These are phyloP conservation scores for Stylonectria norvegica DNA, from an alignment of 2,329 filamentous ascomycete genomes.

Conservation along the genomic window DNA sequence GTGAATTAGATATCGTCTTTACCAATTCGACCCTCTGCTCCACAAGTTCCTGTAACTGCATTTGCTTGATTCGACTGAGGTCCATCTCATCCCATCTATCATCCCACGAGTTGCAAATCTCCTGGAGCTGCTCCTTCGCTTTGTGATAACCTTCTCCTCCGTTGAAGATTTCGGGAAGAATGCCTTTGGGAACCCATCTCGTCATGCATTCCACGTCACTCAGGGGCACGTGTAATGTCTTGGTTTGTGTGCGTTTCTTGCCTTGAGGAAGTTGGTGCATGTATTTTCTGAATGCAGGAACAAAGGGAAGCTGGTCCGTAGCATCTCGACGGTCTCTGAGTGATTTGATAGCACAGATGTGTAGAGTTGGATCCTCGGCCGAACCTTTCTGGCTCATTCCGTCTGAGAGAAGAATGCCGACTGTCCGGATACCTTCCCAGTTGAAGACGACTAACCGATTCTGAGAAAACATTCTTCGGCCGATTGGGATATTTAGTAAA, in stretches of 20 bases:
- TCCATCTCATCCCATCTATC: constrained; percentile 81
- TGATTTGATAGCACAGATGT: constrained; percentile 74
- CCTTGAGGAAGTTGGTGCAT: constrained; percentile 65
- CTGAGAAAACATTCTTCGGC: constrained; percentile 71
- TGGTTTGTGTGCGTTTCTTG: constrained; percentile 64
- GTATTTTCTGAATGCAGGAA: constrained; percentile 64
- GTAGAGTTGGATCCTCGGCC: constrained; percentile 61
- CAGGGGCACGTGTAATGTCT: constrained; percentile 67
- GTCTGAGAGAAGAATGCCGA: constrained; percentile 75
- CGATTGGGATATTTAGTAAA: constrained; percentile 75
- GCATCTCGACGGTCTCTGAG: constrained; percentile 67
- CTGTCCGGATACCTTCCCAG: constrained; percentile 77
- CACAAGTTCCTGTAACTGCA: constrained; percentile 76
- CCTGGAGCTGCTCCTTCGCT: constrained; percentile 66
- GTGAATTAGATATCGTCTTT: constrained; percentile 58
- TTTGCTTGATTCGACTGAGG: constrained; percentile 75
- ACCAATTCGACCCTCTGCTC: constrained; percentile 66
- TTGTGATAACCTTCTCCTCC: constrained; percentile 45
- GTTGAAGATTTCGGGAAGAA: constrained; percentile 57
- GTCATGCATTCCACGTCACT: constrained; percentile 83
- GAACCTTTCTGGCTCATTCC: constrained; percentile 61
- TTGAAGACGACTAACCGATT: constrained; percentile 81
- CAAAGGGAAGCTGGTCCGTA: constrained; percentile 82
- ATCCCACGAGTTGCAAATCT: constrained; percentile 72
- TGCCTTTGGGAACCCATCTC: constrained; percentile 57